phyloP scores from a whole-genome alignment of 768 basidiomycete genomes.

The Russula abietina region DNA sequence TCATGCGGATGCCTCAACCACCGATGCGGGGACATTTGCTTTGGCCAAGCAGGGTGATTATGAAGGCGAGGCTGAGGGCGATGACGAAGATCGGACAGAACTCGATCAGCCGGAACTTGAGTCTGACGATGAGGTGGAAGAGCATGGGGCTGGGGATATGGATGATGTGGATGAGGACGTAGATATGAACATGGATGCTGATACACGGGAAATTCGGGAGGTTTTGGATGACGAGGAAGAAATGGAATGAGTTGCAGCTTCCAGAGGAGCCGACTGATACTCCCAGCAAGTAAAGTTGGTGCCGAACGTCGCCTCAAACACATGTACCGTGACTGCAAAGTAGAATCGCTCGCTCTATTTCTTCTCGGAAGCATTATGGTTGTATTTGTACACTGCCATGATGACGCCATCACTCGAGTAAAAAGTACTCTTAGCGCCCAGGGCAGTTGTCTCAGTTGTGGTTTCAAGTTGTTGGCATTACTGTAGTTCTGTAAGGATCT shows the following conservation, averaged over 20 bases:
- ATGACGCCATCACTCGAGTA: too few species aligned
- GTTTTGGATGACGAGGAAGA: slow-evolving; percentile 7
- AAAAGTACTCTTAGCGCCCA: too few species aligned
- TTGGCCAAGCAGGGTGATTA: slow-evolving; percentile 27
- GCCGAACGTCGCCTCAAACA: too few species aligned
- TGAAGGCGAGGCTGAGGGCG: slow-evolving; percentile 32
- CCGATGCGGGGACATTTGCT: slow-evolving; percentile 28
- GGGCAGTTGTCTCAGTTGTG: too few species aligned
- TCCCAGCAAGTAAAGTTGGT: too few species aligned
- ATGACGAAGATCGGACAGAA: slow-evolving; percentile 20
- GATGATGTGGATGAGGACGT: slow-evolving; percentile 11
- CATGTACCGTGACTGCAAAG: too few species aligned
- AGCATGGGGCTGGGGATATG: not conserved
- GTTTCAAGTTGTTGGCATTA: too few species aligned
- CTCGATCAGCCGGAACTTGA: slow-evolving; percentile 2
- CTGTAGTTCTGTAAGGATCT: too few species aligned
- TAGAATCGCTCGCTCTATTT: too few species aligned
- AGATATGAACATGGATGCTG: slow-evolving; percentile 9
- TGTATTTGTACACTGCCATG: too few species aligned
- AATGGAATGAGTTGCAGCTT: not conserved
- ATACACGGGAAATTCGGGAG: slow-evolving; percentile 1
- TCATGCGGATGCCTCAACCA: not conserved
- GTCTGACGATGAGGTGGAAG: slow-evolving; percentile 5
- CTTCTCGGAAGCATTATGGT: too few species aligned
- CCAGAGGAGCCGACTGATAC: too few species aligned